These are phyloP conservation scores for Solanum neorickii DNA, from an alignment of 257 asterid species.

Conservation along the genomic window DNA sequence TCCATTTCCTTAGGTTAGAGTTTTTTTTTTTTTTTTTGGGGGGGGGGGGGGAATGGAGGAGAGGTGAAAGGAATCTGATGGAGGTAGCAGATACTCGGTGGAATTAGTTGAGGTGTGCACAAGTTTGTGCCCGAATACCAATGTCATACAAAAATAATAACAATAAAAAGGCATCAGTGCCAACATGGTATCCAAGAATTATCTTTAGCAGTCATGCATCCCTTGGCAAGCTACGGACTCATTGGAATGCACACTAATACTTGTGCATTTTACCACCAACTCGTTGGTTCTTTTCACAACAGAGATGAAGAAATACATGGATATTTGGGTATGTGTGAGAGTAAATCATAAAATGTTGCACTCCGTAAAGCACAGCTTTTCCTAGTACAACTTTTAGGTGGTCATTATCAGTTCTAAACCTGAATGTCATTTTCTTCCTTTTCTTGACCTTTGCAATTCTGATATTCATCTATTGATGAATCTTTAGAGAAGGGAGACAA, in stretches of 20 bases:
- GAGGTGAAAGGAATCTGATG: background rate
- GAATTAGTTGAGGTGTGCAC: background rate
- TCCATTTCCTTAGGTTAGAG: background rate
- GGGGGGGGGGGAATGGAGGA: background rate
- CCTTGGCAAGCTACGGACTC: background rate
- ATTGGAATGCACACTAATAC: background rate
- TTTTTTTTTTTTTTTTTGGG: fast-evolving
- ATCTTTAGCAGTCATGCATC: background rate
- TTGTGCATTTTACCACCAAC: background rate
- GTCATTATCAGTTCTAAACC: background rate
- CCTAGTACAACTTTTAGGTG: background rate
- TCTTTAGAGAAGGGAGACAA: background rate
- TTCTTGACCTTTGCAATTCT: background rate
- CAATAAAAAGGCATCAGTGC: background rate
- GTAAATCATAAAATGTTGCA: background rate
- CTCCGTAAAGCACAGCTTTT: background rate
- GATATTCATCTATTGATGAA: background rate
- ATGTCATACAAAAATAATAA: background rate
- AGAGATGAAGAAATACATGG: background rate
- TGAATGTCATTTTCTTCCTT: background rate
- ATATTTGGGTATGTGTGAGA: background rate
- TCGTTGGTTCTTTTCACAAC: background rate
- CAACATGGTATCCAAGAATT: background rate
- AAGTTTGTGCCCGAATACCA: background rate
- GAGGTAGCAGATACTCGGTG: background rate